Conservation (phyloP, 1,284 basidiomycete genomes). For the Ceratobasidium sp. region DNA sequence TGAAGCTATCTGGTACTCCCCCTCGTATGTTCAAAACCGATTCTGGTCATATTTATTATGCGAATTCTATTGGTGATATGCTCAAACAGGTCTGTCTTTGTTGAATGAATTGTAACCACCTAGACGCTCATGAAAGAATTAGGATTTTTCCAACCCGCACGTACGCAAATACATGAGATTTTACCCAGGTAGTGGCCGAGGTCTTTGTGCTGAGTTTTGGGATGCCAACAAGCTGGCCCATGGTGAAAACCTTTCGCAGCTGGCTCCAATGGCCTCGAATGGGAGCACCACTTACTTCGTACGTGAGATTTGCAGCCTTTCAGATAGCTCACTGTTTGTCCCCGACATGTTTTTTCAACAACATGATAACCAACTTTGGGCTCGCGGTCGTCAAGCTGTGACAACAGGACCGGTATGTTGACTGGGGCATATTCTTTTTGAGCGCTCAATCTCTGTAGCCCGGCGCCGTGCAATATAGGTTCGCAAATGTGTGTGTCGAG, state of each 20-base stretch:
- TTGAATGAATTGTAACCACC: neutral
- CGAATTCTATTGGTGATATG: conserved; percentile 17
- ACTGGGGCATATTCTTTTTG: neutral
- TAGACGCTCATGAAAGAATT: neutral
- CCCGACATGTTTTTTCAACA: conserved; percentile 11
- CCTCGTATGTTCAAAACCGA: conserved; percentile 27
- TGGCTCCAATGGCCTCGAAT: conserved; percentile 10
- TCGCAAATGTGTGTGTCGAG: neutral
- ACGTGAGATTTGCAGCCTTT: neutral
- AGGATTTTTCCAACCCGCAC: conserved; percentile 10
- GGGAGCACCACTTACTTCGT: neutral
- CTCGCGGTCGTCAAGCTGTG: neutral
- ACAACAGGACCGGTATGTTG: neutral
- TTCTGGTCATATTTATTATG: conserved; percentile 22
- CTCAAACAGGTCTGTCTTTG: conserved; percentile 6
- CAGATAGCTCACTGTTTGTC: neutral
- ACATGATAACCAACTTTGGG: neutral
- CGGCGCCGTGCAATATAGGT: neutral
- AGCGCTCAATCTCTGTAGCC: too few species aligned
- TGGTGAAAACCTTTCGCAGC: conserved; percentile 1
- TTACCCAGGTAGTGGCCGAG: neutral
- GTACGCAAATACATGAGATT: conserved; percentile 5
- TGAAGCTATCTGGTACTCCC: neutral
- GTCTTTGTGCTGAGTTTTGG: neutral
- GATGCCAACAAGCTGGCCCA: neutral